phyloP scores from a whole-genome alignment of 176 grass and related monocot species.

The Rhynchospora tenuis region DNA sequence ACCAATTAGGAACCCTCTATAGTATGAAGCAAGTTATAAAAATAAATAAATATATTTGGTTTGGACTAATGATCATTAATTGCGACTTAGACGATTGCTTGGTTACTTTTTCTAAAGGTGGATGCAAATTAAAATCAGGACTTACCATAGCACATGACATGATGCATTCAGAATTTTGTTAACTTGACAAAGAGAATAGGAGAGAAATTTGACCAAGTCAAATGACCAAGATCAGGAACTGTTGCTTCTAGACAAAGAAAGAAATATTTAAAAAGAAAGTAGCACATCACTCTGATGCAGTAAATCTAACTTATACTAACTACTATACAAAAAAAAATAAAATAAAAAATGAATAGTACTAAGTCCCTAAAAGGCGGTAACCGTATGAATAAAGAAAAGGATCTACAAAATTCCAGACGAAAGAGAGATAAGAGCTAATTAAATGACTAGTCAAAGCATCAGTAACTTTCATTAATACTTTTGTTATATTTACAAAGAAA shows the following conservation, averaged over 20 bases:
- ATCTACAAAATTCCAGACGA: slow-evolving; percentile 15
- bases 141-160: not conserved
- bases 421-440: slow-evolving; percentile 10
- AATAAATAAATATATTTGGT: not conserved
- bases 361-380: slow-evolving; percentile 7
- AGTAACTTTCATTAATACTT: slow-evolving; percentile 16
- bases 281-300: not conserved
- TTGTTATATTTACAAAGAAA: slow-evolving; percentile 25
- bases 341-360: not conserved
- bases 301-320: not conserved
- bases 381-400: slow-evolving; percentile 15
- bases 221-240: not conserved
- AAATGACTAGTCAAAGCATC: slow-evolving; percentile 8
- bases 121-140: not conserved
- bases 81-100: not conserved
- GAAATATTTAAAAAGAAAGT: not conserved
- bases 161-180: not conserved
- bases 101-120: not conserved
- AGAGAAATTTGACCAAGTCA: not conserved
- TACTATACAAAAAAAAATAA: not conserved
- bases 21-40: not conserved
- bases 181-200: not conserved
- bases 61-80: not conserved
- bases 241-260: slow-evolving; percentile 1
- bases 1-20: not conserved